A percentile compares a stretch with the other conserved stretches of the same genome.
phyloP scores from a whole-genome alignment of 495 filamentous ascomycete genomes.

The Collariella sp. region DNA sequence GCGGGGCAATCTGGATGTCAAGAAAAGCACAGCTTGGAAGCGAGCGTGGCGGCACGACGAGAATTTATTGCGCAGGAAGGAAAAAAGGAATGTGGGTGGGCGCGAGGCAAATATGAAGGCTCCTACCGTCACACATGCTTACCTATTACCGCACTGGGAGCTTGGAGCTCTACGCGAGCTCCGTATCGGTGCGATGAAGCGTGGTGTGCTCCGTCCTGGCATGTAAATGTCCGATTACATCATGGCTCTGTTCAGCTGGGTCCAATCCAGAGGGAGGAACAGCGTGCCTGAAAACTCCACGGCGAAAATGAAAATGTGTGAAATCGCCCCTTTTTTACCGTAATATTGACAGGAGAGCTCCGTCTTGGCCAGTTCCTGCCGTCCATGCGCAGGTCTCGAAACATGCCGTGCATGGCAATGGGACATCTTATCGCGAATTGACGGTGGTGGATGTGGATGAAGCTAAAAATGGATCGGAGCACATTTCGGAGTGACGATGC shows the following conservation, averaged over 20 bases:
- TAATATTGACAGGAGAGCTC: neutral
- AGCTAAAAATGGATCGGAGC: neutral
- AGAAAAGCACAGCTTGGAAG: no score
- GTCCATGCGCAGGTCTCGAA: neutral
- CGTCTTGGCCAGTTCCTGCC: neutral
- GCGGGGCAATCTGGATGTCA: no score
- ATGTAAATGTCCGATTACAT: conserved; percentile 27
- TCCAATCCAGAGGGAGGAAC: conserved; percentile 13
- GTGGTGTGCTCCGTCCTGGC: neutral
- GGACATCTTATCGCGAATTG: conserved; percentile 8
- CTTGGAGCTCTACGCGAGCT: neutral
- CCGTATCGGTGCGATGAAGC: neutral
- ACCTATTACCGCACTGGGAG: neutral
- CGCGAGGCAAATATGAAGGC: no score
- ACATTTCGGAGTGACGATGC: neutral
- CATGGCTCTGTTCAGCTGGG: conserved; percentile 16
- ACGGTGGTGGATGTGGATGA: neutral
- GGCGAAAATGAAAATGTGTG: neutral
- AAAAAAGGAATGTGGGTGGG: no score
- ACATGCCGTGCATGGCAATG: neutral
- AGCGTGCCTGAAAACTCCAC: neutral
- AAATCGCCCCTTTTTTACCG: conserved; percentile 2
- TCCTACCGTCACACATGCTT: no score
- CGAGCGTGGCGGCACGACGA: no score
- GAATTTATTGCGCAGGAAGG: no score